Evolutionary conservation across 441 rosid species (phyloP).

Genomic region (Rhodomyrtus psidioides): DNA sequence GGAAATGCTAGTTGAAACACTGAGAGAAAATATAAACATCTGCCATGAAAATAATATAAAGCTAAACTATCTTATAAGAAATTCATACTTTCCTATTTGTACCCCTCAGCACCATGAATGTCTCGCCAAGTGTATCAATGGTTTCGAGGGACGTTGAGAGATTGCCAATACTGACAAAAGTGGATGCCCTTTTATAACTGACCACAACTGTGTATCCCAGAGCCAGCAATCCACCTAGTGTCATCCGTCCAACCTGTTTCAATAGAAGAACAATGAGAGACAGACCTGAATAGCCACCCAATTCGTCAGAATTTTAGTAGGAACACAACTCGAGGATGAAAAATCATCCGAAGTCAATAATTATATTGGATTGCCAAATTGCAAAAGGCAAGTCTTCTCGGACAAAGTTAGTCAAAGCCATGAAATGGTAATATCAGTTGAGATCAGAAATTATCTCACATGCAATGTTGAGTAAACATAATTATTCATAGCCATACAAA

Average conservation of each 20-base stretch:
- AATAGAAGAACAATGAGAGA: neutral
- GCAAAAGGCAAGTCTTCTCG: neutral
- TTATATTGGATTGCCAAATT: neutral
- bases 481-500: neutral
- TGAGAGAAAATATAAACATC: neutral
- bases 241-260: slow-evolving; percentile 91
- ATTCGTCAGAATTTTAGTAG: neutral
- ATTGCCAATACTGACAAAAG: slow-evolving; percentile 50
- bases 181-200: slow-evolving; percentile 93
- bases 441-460: neutral
- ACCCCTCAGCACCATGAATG: slow-evolving; percentile 94
- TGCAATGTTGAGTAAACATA: neutral
- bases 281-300: neutral
- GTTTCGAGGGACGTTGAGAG: slow-evolving; percentile 75
- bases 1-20: neutral
- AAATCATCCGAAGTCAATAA: neutral
- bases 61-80: neutral
- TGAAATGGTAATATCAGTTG: neutral
- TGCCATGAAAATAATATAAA: neutral
- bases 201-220: slow-evolving; percentile 92
- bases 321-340: neutral
- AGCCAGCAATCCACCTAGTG: slow-evolving; percentile 92
- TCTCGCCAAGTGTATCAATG: slow-evolving; percentile 82
- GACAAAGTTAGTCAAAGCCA: neutral
- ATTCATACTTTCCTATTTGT: slow-evolving; percentile 75